Conservation (phyloP, 148 eudicot genomes). For the Tetragonia tetragonoides region DNA sequence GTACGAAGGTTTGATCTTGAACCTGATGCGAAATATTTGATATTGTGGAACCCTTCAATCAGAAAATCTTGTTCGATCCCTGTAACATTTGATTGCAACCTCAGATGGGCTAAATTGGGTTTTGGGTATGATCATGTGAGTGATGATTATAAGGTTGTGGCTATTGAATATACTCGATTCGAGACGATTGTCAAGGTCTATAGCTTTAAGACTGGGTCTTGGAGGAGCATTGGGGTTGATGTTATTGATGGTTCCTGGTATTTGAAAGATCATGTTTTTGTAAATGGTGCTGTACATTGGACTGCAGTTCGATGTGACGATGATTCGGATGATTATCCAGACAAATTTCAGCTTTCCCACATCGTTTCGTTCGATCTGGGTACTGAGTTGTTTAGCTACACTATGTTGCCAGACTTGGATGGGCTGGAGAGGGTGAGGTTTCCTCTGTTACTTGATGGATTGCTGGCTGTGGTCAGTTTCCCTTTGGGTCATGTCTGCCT, state of each 20-base stretch:
- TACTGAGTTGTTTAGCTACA: slow-evolving; percentile 14
- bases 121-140: slow-evolving; percentile 8
- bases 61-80: background rate
- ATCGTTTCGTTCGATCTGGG: slow-evolving; percentile 10
- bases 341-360: background rate
- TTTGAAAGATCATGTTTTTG: background rate
- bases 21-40: background rate
- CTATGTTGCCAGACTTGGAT: background rate
- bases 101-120: background rate
- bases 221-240: background rate
- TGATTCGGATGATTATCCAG: background rate
- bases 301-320: background rate
- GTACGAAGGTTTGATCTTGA: background rate
- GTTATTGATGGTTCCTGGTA: background rate
- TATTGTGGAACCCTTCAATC: background rate
- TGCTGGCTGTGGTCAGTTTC: background rate
- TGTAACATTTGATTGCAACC: background rate
- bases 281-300: slow-evolving; percentile 5
- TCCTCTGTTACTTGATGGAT: background rate
- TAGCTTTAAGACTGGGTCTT: background rate
- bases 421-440: background rate
- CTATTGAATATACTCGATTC: background rate
- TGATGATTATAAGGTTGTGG: slow-evolving; percentile 3
- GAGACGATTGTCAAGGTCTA: background rate
- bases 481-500: background rate